Evolutionary conservation across 345 rosid species (phyloP).

Genomic region (Citrus unshiu): DNA sequence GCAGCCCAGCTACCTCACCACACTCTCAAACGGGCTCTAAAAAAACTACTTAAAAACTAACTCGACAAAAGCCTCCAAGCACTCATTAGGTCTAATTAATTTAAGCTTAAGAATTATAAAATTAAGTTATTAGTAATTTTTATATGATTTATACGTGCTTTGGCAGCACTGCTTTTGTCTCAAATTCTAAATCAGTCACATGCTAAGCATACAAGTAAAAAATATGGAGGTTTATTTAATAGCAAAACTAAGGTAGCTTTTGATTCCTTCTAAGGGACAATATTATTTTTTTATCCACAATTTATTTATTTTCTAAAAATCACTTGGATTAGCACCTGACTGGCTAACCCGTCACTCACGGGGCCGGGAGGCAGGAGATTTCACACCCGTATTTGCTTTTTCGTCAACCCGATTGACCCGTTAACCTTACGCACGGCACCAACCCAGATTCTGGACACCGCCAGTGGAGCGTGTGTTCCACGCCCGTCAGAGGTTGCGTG

Average conservation of each 20-base stretch:
- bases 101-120: not conserved
- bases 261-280: not conserved
- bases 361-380: not conserved
- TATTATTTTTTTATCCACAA: too few species aligned
- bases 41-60: too few species aligned
- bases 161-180: not conserved
- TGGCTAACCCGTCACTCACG: too few species aligned
- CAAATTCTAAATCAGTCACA: not conserved
- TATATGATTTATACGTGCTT: not conserved
- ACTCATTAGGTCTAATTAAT: not conserved
- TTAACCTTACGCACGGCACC: not conserved
- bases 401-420: not conserved
- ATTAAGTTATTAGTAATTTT: not conserved
- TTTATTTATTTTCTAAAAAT: too few species aligned
- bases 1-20: too few species aligned
- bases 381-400: not conserved
- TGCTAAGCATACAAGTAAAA: not conserved
- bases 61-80: too few species aligned
- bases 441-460: not conserved
- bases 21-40: too few species aligned
- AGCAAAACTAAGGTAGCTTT: not conserved
- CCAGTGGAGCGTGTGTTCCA: slow-evolving; percentile 11
- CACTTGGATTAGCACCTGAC: too few species aligned
- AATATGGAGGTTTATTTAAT: not conserved
- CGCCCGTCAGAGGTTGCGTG: not conserved